Base-by-base conservation (phyloP, 177 flowering plant genomes). In the Telopea speciosissima region DNA sequence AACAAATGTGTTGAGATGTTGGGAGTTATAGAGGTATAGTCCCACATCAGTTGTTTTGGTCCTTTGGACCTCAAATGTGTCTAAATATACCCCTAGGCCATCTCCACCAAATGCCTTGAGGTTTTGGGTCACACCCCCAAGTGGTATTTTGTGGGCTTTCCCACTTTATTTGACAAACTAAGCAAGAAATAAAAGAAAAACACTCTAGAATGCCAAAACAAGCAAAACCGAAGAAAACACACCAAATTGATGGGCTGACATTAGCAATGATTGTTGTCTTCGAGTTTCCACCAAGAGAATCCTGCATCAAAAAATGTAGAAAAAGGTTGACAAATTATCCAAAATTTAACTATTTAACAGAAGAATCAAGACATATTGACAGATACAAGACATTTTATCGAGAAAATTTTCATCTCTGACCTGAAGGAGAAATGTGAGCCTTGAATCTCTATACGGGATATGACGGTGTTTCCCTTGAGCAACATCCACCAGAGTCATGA, bases 361-460 rank as follows among this genome's bases (percentile, higher is more conserved):
- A 44, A 62, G 19, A 33, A 0, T n/a, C 9, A 8, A 56, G 22
- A 24, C 52, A 58, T 24, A 19, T 31, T 21, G 24, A 58, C 56
- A 67, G 58, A 72, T 25, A 24, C 13, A 28, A 24, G 26, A n/a
- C 24, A 24, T 54, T 5, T 10, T n/a, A 64, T 67, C 25, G 10
- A 28, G 31, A 68, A 59, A 65, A 44, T 54, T 63, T 60, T 45
- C 26, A 22, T 66, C 24, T 36, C 68, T 58, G 40, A 91, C 98
- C 93, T 91, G 98, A 79, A 93, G 97, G 66, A 91, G 90, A 84
- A 91, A 93, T 19, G 98, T 91, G 62, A 91, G 89, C 80, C 97
- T 88, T 24, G 98, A 93, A 80, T 93, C 98, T 75, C 98, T 82
- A 76, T 93, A 93, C 1, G 98, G 97, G 72, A 91, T 84, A 76